Base-by-base conservation (phyloP, 192 early-diverging fungal genomes). In the Coemansia sp. region DNA sequence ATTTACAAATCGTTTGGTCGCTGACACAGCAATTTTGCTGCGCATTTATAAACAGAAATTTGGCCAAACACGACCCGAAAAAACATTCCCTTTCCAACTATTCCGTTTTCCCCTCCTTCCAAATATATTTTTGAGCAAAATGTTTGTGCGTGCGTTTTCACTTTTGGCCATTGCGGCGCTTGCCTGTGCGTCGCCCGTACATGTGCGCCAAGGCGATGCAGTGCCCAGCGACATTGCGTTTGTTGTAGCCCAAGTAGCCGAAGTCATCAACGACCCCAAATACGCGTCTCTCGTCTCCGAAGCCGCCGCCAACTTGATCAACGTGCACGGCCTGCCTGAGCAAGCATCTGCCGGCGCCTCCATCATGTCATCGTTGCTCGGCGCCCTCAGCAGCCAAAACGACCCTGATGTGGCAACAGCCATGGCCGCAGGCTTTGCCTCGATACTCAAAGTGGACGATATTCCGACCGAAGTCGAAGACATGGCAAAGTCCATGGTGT, bases 131-230 rank as follows among this genome's bases (percentile, higher is more conserved):
- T 45, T 45, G 41, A 13, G 16, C 12, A 13, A 22, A 52, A 52
- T 52, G 50, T 52, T 13, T 18, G 20, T 19, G 9, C 50, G 50
- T 18, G 20, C 50, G 3, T 20, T 57, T 35, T 57, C 54, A 3
- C 54, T 57, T 37, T 13, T 61, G 20, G 26, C 19, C 23, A 38
- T 23, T 9, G 60, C 60, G 20, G 43, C 60, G 7, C 18, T 61
- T 37, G 60, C 18, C 12, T 26, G 14, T 16, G 60, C 60, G 48
- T 23, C 23, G 8, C 27, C 54, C 22, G 5, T 51, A 12, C 60
- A 61, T 10, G 14, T 45, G 3, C 20, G 16, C 48, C 10, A 24
- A 0, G 16, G 16, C 41, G 41, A 45, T 45, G 16, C 12, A 1
- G 27, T 61, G 7, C 35, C 60, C 5, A 41, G 45, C 20, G 45